Evolutionary conservation across 805 yeast species (phyloP).

Genomic region (Dipodascus geniculatus): DNA sequence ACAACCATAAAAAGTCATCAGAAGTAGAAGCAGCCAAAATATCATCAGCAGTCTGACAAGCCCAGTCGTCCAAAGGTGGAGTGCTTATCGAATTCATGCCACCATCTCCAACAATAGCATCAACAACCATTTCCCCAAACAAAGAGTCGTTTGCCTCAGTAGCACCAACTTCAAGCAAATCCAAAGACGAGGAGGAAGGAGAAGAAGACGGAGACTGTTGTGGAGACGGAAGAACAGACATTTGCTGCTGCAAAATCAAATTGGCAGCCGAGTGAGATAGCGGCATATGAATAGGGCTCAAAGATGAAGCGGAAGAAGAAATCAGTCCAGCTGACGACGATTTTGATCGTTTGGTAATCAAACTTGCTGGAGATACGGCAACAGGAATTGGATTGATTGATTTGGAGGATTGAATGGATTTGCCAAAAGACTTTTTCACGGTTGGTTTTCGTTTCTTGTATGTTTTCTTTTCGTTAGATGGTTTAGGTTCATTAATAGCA

Average conservation of each 20-base stretch:
- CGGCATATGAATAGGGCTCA: conserved; percentile 4
- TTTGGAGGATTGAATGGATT: neutral
- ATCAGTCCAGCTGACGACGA: conserved; percentile 7
- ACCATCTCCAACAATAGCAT: neutral
- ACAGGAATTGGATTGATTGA: neutral
- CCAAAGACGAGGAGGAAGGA: conserved; percentile 2
- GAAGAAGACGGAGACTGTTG: conserved; percentile 6
- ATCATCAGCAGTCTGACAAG: neutral
- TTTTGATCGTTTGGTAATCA: conserved; percentile 13
- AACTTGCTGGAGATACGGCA: conserved; percentile 12
- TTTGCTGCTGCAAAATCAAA: neutral
- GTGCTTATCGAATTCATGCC: neutral
- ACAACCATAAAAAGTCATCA: neutral
- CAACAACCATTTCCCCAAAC: neutral
- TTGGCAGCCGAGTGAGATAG: conserved; percentile 3
- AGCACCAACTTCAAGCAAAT: conserved; percentile 3
- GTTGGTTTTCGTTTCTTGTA: neutral
- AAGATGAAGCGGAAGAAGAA: conserved; percentile 3
- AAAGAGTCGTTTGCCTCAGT: neutral
- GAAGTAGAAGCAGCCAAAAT: neutral
- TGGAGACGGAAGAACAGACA: neutral
- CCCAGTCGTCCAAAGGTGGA: neutral
- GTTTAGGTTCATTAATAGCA: neutral
- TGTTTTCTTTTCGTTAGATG: conserved; percentile 1
- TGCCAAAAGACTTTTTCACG: neutral